These are phyloP conservation scores for Acanthamoeba castellanii DNA, from an alignment of 208 protist species.

Conservation along the genomic window DNA sequence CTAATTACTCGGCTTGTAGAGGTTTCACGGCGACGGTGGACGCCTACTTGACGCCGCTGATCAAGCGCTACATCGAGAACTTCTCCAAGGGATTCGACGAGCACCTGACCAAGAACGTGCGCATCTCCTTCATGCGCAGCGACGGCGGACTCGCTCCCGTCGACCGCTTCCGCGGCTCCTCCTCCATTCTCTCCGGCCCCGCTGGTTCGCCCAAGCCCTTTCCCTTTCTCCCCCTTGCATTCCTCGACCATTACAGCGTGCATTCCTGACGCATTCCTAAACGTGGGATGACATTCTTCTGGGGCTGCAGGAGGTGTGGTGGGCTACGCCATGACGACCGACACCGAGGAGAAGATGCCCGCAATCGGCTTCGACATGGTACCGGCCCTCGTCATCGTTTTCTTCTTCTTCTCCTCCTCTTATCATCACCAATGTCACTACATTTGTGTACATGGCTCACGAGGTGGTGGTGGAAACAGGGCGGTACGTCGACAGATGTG, in stretches of 20 bases:
- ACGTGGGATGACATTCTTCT: neutral
- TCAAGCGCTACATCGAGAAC: conserved; percentile 91
- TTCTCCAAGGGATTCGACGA: conserved; percentile 87
- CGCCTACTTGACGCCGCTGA: conserved; percentile 96
- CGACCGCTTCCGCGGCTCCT: conserved; percentile 93
- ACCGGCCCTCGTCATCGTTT: neutral
- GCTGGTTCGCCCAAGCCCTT: conserved; percentile 76
- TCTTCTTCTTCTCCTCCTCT: neutral
- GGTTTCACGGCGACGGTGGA: conserved; percentile 96
- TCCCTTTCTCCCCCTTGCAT: neutral
- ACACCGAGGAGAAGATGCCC: conserved; percentile 82
- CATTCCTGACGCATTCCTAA: neutral
- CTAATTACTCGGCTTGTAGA: conserved; percentile 61
- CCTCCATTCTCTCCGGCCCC: conserved; percentile 95
- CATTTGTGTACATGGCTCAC: neutral
- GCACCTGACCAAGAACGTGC: conserved; percentile 67
- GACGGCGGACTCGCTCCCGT: conserved; percentile 95
- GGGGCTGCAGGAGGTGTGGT: conserved; percentile 93
- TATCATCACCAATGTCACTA: neutral
- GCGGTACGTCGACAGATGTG: conserved; percentile 96
- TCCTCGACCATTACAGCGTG: neutral
- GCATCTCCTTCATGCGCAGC: conserved; percentile 87
- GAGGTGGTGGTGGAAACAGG: conserved; percentile 71
- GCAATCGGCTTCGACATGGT: conserved; percentile 95
- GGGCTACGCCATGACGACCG: conserved; percentile 93